Evolutionary conservation across 2,329 filamentous ascomycete genomes (phyloP).

Genomic region (Nothophoma quercina): DNA sequence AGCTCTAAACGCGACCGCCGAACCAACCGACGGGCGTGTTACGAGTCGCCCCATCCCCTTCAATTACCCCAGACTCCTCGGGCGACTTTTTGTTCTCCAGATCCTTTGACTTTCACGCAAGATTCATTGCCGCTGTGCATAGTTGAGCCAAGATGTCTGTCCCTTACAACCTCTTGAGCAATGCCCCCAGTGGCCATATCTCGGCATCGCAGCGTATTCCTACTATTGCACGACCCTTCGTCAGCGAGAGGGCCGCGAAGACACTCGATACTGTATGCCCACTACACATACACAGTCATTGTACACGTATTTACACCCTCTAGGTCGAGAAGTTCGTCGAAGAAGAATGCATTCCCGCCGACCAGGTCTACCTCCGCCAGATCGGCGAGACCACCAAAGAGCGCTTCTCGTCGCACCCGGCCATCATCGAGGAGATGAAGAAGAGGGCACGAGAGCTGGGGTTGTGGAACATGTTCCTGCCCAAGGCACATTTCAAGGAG

Average conservation of each 20-base stretch:
- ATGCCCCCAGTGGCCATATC: constrained; percentile 47
- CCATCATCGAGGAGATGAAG: constrained; percentile 89
- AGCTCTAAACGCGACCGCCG: constrained; percentile 5
- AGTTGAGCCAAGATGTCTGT: constrained; percentile 38
- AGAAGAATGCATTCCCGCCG: constrained; percentile 81
- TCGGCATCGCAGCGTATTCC: constrained; percentile 65
- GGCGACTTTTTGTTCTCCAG: constrained; percentile 1
- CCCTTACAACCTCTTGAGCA: constrained; percentile 42
- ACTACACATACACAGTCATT: neutral
- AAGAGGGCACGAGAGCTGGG: constrained; percentile 80
- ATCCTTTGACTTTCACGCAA: neutral
- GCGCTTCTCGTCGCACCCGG: constrained; percentile 81
- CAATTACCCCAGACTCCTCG: constrained; percentile 20
- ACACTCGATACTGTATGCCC: constrained; percentile 74
- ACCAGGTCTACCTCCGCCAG: constrained; percentile 80
- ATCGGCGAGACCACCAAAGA: constrained; percentile 73
- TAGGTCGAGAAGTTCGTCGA: constrained; percentile 93
- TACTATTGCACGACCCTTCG: constrained; percentile 66
- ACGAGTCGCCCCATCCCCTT: constrained; percentile 14
- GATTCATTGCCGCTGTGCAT: neutral
- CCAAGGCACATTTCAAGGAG: constrained; percentile 93
- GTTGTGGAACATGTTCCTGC: constrained; percentile 98
- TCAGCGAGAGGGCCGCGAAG: constrained; percentile 85
- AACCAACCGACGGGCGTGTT: constrained; percentile 9
- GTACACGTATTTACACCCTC: neutral